These are phyloP conservation scores for Wickerhamomyces queroliae DNA, from an alignment of 805 yeast species.

Conservation along the genomic window DNA sequence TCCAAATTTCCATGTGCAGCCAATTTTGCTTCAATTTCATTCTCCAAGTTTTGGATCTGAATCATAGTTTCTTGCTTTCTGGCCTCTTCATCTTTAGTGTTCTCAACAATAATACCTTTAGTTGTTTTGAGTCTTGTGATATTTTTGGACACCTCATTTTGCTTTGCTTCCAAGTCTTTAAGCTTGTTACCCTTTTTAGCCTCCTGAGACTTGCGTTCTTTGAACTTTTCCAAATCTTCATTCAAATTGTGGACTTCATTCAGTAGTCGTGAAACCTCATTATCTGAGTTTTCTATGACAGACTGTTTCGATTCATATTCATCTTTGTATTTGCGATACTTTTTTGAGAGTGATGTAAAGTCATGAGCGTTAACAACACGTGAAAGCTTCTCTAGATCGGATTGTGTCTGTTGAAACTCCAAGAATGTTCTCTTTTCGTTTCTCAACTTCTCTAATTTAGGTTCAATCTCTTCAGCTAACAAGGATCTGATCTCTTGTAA, in stretches of 20 bases:
- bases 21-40: slow-evolving; percentile 28
- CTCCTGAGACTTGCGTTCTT: slow-evolving; percentile 49
- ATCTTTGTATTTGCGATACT: slow-evolving; percentile 37
- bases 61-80: slow-evolving; percentile 28
- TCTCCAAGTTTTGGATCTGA: slow-evolving; percentile 29
- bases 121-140: slow-evolving; percentile 66
- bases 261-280: slow-evolving; percentile 38
- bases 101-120: slow-evolving; percentile 50
- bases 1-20: slow-evolving; percentile 37
- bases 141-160: slow-evolving; percentile 52
- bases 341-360: slow-evolving; percentile 38
- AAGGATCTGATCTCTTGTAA: slow-evolving; percentile 69
- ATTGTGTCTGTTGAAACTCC: slow-evolving; percentile 81
- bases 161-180: slow-evolving; percentile 52
- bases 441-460: slow-evolving; percentile 76
- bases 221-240: slow-evolving; percentile 53
- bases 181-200: slow-evolving; percentile 53
- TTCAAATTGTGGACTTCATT: slow-evolving; percentile 54
- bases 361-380: slow-evolving; percentile 77
- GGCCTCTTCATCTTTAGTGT: slow-evolving; percentile 45
- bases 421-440: slow-evolving; percentile 76
- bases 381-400: slow-evolving; percentile 70
- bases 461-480: slow-evolving; percentile 84
- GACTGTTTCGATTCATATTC: slow-evolving; percentile 35
- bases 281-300: slow-evolving; percentile 34